phyloP scores from a whole-genome alignment of 208 protist genomes.

The Acanthamoeba quina region DNA sequence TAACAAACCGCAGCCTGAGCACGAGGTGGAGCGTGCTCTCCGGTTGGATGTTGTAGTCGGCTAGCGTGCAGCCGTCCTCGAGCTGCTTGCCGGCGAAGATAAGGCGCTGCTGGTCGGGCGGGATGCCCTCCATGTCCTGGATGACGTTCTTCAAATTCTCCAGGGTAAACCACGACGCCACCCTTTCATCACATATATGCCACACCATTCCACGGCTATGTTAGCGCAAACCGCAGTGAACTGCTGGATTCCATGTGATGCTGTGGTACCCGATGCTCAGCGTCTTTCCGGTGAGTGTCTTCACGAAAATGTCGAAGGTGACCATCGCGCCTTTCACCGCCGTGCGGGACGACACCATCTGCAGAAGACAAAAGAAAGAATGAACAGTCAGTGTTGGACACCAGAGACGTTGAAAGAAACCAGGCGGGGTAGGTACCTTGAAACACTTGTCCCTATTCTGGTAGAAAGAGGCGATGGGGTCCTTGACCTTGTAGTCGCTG shows the following conservation, averaged over 20 bases:
- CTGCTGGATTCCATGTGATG: too few relatives aligned
- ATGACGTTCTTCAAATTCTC: constrained; percentile 90
- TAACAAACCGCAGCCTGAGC: constrained; percentile 34
- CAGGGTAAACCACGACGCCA: not conserved
- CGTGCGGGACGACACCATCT: constrained; percentile 17
- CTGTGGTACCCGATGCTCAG: constrained; percentile 19
- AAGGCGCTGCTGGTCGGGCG: constrained; percentile 95
- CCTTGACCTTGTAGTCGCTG: not conserved
- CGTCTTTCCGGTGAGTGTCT: constrained; percentile 81
- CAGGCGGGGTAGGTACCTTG: not conserved
- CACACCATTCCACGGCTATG: not conserved
- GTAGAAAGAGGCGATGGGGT: constrained; percentile 26
- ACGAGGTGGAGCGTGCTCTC: constrained; percentile 88
- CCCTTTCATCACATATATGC: not conserved
- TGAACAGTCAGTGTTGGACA: not conserved
- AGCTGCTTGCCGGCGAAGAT: constrained; percentile 97
- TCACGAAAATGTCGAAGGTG: constrained; percentile 78
- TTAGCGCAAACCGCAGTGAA: not conserved
- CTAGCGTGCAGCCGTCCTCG: constrained; percentile 94
- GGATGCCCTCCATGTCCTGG: constrained; percentile 94
- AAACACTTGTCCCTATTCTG: not conserved
- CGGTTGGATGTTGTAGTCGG: constrained; percentile 91
- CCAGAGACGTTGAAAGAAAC: not conserved
- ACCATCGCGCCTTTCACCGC: not conserved
- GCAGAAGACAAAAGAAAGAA: not conserved